Percentiles rank a stretch among this genome's conserved stretches.
Evolutionary conservation across 306 rosid genomes (phyloP).

Genomic region (Pyrus bretschneideri): DNA sequence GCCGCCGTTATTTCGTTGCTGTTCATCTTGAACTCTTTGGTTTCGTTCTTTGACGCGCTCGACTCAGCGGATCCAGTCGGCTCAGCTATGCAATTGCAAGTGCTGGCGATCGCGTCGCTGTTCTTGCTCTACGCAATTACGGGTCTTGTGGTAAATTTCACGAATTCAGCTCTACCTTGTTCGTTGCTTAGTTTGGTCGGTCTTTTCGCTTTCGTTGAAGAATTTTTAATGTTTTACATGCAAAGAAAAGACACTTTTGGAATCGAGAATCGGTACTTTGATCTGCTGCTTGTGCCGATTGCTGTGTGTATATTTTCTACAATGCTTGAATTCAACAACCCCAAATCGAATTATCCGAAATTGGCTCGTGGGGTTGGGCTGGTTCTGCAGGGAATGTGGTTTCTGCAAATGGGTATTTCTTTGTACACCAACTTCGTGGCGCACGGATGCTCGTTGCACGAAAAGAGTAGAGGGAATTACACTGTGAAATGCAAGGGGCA

Average conservation of each 20-base stretch:
- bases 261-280: conserved; percentile 70
- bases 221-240: conserved; percentile 65
- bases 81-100: conserved; percentile 56
- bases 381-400: conserved; percentile 73
- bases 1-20: conserved; percentile 33
- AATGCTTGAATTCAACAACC: conserved; percentile 30
- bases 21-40: conserved; percentile 39
- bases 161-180: conserved; percentile 26
- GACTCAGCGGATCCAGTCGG: conserved; percentile 57
- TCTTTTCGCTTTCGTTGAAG: conserved; percentile 61
- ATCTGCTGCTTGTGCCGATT: conserved; percentile 62
- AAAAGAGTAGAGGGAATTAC: conserved; percentile 65
- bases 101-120: conserved; percentile 36
- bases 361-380: conserved; percentile 64
- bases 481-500: conserved; percentile 68
- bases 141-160: conserved; percentile 25
- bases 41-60: conserved; percentile 44
- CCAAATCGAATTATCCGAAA: conserved; percentile 33
- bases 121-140: conserved; percentile 55
- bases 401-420: conserved; percentile 70
- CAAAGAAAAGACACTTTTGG: conserved; percentile 67
- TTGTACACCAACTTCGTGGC: conserved; percentile 50
- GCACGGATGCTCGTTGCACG: conserved; percentile 53
- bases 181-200: conserved; percentile 32
- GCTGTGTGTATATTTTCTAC: conserved; percentile 50